Conservation (phyloP, 805 yeast genomes). For the Metschnikowia vanudenii region DNA sequence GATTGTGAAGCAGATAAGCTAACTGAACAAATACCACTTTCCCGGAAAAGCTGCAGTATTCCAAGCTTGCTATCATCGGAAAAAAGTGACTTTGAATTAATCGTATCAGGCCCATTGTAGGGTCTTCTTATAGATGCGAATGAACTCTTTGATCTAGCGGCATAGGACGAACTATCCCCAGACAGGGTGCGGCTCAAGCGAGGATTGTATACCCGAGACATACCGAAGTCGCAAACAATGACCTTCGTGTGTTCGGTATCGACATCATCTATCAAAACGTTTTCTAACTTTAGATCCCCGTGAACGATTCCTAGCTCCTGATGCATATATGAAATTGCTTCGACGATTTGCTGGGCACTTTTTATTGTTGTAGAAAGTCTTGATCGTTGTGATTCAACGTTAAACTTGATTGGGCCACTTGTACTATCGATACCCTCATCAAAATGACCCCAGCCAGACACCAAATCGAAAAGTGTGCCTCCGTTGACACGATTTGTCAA, state of each 20-base stretch:
- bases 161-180: constrained; percentile 17
- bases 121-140: constrained; percentile 35
- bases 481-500: constrained; percentile 65
- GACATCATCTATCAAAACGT: constrained; percentile 57
- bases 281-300: constrained; percentile 82
- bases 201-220: constrained; percentile 47
- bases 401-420: constrained; percentile 29
- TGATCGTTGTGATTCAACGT: constrained; percentile 24
- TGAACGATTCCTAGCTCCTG: constrained; percentile 60
- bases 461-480: constrained; percentile 80
- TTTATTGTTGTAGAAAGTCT: constrained; percentile 35
- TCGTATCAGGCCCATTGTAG: constrained; percentile 32
- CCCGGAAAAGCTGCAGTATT: constrained; percentile 23
- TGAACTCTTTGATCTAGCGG: constrained; percentile 36
- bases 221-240: constrained; percentile 86
- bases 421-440: constrained; percentile 27
- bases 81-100: constrained; percentile 22
- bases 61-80: constrained; percentile 37
- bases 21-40: constrained; percentile 32
- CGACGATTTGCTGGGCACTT: constrained; percentile 52
- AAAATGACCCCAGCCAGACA: constrained; percentile 60
- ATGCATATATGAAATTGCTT: constrained; percentile 61
- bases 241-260: constrained; percentile 46
- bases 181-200: constrained; percentile 28
- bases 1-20: constrained; percentile 11